Evolutionary conservation across 371 early-diverging fungal genomes (phyloP), one percentile per base, ranked within the genome.

Genomic region (Mucor piriformis): DNA sequence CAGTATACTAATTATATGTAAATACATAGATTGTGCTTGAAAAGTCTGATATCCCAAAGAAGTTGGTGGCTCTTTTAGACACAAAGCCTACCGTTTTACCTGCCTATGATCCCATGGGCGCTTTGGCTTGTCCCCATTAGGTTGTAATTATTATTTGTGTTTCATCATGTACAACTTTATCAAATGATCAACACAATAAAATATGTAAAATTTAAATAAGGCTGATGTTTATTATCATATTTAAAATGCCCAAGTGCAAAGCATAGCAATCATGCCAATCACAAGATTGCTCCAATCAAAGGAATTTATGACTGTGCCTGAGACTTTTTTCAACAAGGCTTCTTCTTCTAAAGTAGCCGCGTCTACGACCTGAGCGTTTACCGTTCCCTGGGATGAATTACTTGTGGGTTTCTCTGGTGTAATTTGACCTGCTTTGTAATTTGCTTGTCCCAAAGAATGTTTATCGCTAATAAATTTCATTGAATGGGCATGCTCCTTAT

Each of bases 71-170:
- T 33, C 74, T 92, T 6, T 77, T 92, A n/a, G 72, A 86, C 51
- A 83, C 84, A 44, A 73, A 79, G 5, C 88, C 89, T 11, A 67
- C 74, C 3, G 88, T 88, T 23, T 76, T 92, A 50, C 89, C 91
- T 29, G 88, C 91, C 23, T 92, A 87, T 78, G 92, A 86, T 55
- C 88, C 88, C 27, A 85, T 86, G 85, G 88, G 86, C 8, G 72
- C 82, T 16, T 72, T 87, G 46, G 87, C 87, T 40, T 72, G 56
- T 51, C 49, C 57, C 27, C 54, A 54, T 25, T 63, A 53, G 34
- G 35, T 24, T 40, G 34, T 23, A 51, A 51, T 51, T 51, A 13
- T 29, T 20, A 35, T 51, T 51, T 51, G 29, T 51, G 51, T 33
- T 50, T 37, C 38, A 37, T n/a, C 1, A 12, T 35, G 51, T 51